A percentile compares a stretch with the other conserved stretches of the same genome.
phyloP scores from a whole-genome alignment of 2,329 filamentous ascomycete species.

The Lachnellula suecica region DNA sequence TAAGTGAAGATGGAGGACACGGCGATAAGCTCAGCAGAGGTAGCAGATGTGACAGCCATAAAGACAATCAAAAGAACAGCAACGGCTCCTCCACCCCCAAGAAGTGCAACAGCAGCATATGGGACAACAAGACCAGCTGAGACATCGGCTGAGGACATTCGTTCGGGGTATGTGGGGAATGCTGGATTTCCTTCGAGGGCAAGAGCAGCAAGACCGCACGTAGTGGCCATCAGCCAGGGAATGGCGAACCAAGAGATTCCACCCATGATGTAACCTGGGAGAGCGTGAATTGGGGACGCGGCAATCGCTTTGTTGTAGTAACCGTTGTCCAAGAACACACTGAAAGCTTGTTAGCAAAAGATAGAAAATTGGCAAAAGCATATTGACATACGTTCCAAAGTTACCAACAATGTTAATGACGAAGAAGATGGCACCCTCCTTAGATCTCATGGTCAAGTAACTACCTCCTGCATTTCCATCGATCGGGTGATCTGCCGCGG shows the following conservation, averaged over 20 bases:
- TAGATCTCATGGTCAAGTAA: constrained; percentile 83
- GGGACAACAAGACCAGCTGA: constrained; percentile 82
- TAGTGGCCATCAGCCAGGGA: constrained; percentile 85
- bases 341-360: constrained; percentile 42
- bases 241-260: constrained; percentile 92
- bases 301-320: constrained; percentile 96
- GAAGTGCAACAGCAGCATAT: constrained; percentile 78
- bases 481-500: constrained; percentile 69
- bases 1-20: constrained; percentile 88
- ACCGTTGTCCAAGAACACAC: constrained; percentile 79
- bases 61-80: constrained; percentile 80
- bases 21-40: constrained; percentile 80
- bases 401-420: constrained; percentile 87
- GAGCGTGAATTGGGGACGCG: constrained; percentile 78
- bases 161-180: constrained; percentile 71
- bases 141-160: constrained; percentile 73
- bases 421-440: constrained; percentile 84
- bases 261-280: constrained; percentile 81
- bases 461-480: constrained; percentile 77
- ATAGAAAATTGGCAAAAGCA: not conserved
- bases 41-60: constrained; percentile 86
- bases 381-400: constrained; percentile 56
- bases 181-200: constrained; percentile 72
- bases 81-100: constrained; percentile 78
- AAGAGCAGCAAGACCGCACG: constrained; percentile 80